Conservation (phyloP, 352 stramenopile genomes). For the Phytophthora tentaculata region DNA sequence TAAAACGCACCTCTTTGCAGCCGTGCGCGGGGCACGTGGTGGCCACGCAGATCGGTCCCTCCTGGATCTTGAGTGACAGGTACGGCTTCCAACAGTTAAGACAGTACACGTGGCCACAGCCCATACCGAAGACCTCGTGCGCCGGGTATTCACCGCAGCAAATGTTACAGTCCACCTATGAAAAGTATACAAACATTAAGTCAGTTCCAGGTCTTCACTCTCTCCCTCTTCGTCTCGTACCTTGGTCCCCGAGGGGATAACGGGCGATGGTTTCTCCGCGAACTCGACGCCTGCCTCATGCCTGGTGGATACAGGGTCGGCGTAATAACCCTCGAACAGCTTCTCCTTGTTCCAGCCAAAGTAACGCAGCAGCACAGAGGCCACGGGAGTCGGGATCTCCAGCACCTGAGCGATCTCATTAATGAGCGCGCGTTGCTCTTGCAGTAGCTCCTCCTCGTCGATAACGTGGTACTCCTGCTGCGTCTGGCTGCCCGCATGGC, state of each 20-base stretch:
- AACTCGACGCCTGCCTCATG: slow-evolving; percentile 70
- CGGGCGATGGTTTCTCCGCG: slow-evolving; percentile 44
- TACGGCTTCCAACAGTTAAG: slow-evolving; percentile 89
- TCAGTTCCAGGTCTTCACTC: slow-evolving; percentile 5
- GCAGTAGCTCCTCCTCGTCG: slow-evolving; percentile 79
- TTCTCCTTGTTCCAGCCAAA: slow-evolving; percentile 93
- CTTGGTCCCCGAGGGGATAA: slow-evolving; percentile 43
- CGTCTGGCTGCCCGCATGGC: slow-evolving; percentile 32
- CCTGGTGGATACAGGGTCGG: slow-evolving; percentile 62
- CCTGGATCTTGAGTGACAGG: slow-evolving; percentile 85
- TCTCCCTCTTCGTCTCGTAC: slow-evolving; percentile 28
- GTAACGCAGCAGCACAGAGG: slow-evolving; percentile 81
- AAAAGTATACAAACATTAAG: slow-evolving; percentile 4
- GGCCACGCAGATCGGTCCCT: slow-evolving; percentile 94
- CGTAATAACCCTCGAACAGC: slow-evolving; percentile 88
- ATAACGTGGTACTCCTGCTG: slow-evolving; percentile 84
- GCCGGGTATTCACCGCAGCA: slow-evolving; percentile 93
- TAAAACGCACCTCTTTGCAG: slow-evolving; percentile 91
- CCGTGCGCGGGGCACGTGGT: slow-evolving; percentile 96
- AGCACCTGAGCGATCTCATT: slow-evolving; percentile 79
- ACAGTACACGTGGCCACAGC: slow-evolving; percentile 98
- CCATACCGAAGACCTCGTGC: slow-evolving; percentile 90
- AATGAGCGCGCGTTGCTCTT: slow-evolving; percentile 68
- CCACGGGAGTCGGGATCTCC: slow-evolving; percentile 65
- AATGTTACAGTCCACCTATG: slow-evolving; percentile 91